Evolutionary conservation across 805 yeast genomes (phyloP).

Genomic region (Saccharomyces kudriavzevii): DNA sequence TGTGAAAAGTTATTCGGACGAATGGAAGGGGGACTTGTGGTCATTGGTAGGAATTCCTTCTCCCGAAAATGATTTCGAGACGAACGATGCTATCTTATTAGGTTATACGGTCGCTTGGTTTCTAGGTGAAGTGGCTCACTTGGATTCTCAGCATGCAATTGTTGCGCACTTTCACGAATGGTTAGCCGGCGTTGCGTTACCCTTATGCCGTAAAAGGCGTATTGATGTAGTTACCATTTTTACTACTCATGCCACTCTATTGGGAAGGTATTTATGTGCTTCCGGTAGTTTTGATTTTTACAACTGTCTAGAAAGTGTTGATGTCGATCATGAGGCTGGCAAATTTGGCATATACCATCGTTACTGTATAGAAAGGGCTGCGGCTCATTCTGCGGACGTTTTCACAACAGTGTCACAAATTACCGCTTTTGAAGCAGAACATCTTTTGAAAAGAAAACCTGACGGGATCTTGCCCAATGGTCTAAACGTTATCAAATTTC

Average conservation of each 20-base stretch:
- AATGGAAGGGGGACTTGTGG: slow-evolving; percentile 95
- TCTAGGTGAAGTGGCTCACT: slow-evolving; percentile 82
- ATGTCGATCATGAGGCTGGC: slow-evolving; percentile 97
- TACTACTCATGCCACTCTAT: slow-evolving; percentile 93
- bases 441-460: slow-evolving; percentile 87
- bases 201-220: slow-evolving; percentile 82
- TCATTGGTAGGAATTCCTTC: slow-evolving; percentile 84
- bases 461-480: slow-evolving; percentile 98
- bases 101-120: slow-evolving; percentile 97
- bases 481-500: slow-evolving; percentile 87
- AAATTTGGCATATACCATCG: slow-evolving; percentile 95
- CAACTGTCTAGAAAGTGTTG: slow-evolving; percentile 80
- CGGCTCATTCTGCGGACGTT: slow-evolving; percentile 92
- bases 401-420: slow-evolving; percentile 96
- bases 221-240: slow-evolving; percentile 91
- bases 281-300: slow-evolving; percentile 95
- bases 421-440: slow-evolving; percentile 94
- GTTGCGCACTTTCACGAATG: slow-evolving; percentile 95
- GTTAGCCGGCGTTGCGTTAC: slow-evolving; percentile 95
- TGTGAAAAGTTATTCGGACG: slow-evolving; percentile 61
- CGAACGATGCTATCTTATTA: slow-evolving; percentile 84
- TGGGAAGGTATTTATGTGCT: slow-evolving; percentile 93
- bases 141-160: slow-evolving; percentile 80
- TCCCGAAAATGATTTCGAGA: slow-evolving; percentile 79
- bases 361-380: slow-evolving; percentile 93